These are phyloP conservation scores for Boletus sp. DNA, from an alignment of 768 basidiomycete species.

Conservation along the genomic window DNA sequence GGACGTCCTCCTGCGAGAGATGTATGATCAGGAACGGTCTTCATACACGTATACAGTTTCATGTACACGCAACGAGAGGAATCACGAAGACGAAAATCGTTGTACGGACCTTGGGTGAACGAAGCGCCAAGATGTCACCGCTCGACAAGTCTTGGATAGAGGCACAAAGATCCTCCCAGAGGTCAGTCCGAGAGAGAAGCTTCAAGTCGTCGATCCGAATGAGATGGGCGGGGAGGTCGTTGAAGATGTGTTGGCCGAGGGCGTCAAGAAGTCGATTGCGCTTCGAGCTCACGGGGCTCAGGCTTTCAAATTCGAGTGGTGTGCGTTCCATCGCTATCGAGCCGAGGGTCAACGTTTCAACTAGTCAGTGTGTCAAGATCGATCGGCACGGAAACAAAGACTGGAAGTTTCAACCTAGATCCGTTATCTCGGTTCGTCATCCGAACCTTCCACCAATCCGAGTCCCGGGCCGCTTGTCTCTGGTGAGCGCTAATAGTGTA, in stretches of 20 bases:
- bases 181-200: slow-evolving; percentile 7
- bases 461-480: too few relatives aligned
- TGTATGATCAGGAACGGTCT: not conserved
- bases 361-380: not conserved
- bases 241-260: slow-evolving; percentile 13
- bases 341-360: not conserved
- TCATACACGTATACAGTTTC: not conserved
- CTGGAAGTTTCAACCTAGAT: slow-evolving; percentile 3
- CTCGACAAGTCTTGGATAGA: not conserved
- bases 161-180: slow-evolving; percentile 9
- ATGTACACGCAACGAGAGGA: not conserved
- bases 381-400: slow-evolving; percentile 7
- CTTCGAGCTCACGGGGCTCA: slow-evolving; percentile 1
- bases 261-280: slow-evolving; percentile 7
- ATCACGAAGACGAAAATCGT: not conserved
- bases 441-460: too few relatives aligned
- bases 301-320: not conserved
- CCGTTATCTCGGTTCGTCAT: too few relatives aligned
- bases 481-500: too few relatives aligned
- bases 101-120: slow-evolving; percentile 7
- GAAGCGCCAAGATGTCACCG: slow-evolving; percentile 5
- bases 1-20: slow-evolving; percentile 3
- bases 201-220: slow-evolving; percentile 11
- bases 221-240: slow-evolving; percentile 15
- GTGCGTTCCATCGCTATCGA: not conserved